A percentile compares a stretch with the other conserved stretches of the same genome.
Conservation (phyloP, 345 rosid genomes). For the Cardamine occulta region DNA sequence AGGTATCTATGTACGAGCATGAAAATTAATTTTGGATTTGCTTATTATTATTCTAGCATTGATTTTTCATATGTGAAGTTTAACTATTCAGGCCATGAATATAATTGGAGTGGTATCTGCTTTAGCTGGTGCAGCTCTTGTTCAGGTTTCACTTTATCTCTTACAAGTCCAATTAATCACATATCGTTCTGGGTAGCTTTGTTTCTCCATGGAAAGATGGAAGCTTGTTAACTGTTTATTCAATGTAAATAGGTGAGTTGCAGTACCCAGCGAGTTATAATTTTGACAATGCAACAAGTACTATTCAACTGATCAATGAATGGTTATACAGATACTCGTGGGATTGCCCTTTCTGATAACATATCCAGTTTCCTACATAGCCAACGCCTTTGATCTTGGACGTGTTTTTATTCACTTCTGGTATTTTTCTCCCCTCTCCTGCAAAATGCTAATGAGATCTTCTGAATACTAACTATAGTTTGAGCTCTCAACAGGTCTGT, state of each 20-base stretch:
- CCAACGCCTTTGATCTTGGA: slow-evolving; percentile 93
- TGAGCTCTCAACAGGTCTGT: slow-evolving; percentile 78
- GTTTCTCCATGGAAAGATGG: slow-evolving; percentile 16
- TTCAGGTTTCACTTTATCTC: slow-evolving; percentile 65
- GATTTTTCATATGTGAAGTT: slow-evolving; percentile 34
- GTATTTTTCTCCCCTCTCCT: slow-evolving; percentile 46
- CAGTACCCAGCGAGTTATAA: slow-evolving; percentile 44
- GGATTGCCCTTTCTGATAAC: slow-evolving; percentile 85
- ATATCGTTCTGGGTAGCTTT: neutral
- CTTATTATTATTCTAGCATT: slow-evolving; percentile 28
- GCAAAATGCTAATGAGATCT: neutral
- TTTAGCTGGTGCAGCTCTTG: slow-evolving; percentile 82
- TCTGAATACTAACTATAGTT: slow-evolving; percentile 30
- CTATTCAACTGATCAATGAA: slow-evolving; percentile 40
- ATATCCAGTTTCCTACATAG: slow-evolving; percentile 71
- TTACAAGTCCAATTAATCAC: slow-evolving; percentile 17
- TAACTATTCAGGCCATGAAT: slow-evolving; percentile 64
- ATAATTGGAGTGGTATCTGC: slow-evolving; percentile 73
- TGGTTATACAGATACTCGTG: slow-evolving; percentile 78
- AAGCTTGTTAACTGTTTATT: slow-evolving; percentile 39
- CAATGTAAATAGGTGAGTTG: slow-evolving; percentile 65
- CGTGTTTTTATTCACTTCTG: slow-evolving; percentile 95
- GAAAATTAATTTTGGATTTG: slow-evolving; percentile 11
- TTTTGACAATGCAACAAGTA: slow-evolving; percentile 33
- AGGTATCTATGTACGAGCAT: slow-evolving; percentile 52